Evolutionary conservation across 306 rosid genomes (phyloP).

Genomic region (Malus domestica): ASM211411v1 NC_041805.1:5928001-5928500

Average conservation of each 20-base stretch:
- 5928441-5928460: not conserved
- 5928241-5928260: constrained; percentile 43
- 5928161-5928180: constrained; percentile 72
- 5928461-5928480: not conserved
- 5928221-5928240: constrained; percentile 51
- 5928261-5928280: constrained; percentile 44
- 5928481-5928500: not conserved
- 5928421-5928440: not conserved
- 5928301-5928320: constrained; percentile 65
- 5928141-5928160: constrained; percentile 50
- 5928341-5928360: constrained; percentile 13
- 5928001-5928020: constrained; percentile 59
- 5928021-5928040: constrained; percentile 75
- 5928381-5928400: constrained; percentile 36
- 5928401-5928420: not conserved
- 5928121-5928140: constrained; percentile 55
- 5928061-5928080: constrained; percentile 67
- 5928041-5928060: constrained; percentile 92
- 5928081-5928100: constrained; percentile 74
- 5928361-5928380: constrained; percentile 17
- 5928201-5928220: constrained; percentile 93
- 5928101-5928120: constrained; percentile 64
- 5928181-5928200: constrained; percentile 62
- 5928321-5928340: constrained; percentile 80
- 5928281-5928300: constrained; percentile 65